A percentile compares a stretch with the other conserved stretches of the same genome.
Evolutionary conservation across 257 asterid species (phyloP).

Genomic region (Nicotiana undulata): DNA sequence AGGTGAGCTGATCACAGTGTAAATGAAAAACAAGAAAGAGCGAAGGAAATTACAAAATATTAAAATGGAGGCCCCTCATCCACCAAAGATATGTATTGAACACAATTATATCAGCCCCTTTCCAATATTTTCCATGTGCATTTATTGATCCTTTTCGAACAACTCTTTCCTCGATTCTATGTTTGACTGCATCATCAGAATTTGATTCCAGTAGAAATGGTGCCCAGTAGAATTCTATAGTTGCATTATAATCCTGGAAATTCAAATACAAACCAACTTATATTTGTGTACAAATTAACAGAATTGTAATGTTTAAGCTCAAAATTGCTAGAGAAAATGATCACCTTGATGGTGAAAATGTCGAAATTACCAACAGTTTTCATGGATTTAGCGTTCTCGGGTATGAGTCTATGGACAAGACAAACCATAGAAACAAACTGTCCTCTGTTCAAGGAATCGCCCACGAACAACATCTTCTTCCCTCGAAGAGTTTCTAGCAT

Average conservation of each 20-base stretch:
- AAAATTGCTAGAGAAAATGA: background rate
- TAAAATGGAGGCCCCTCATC: slow-evolving; percentile 42
- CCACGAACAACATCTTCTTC: slow-evolving; percentile 69
- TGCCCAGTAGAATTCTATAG: slow-evolving; percentile 75
- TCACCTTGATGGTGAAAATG: slow-evolving; percentile 64
- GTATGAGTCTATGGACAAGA: slow-evolving; percentile 51
- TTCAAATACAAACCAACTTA: background rate
- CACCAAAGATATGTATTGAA: slow-evolving; percentile 91
- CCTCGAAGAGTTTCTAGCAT: slow-evolving; percentile 69
- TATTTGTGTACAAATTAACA: background rate
- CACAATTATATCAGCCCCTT: slow-evolving; percentile 56
- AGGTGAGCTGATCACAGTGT: background rate
- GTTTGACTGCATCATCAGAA: slow-evolving; percentile 54
- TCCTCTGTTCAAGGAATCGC: slow-evolving; percentile 75
- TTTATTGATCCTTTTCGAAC: slow-evolving; percentile 53
- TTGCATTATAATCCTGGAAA: slow-evolving; percentile 59
- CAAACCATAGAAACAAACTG: slow-evolving; percentile 69
- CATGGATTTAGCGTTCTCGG: slow-evolving; percentile 52
- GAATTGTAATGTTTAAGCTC: background rate
- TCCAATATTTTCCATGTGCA: slow-evolving; percentile 65
- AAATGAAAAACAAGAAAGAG: background rate
- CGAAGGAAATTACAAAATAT: slow-evolving; percentile 29
- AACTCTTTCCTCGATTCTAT: slow-evolving; percentile 35
- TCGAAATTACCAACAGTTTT: slow-evolving; percentile 26
- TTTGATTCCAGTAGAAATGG: slow-evolving; percentile 80